These are phyloP conservation scores for Hemisphaericaspora nanyangensis DNA, from an alignment of 805 yeast genomes.

Conservation along the genomic window DNA sequence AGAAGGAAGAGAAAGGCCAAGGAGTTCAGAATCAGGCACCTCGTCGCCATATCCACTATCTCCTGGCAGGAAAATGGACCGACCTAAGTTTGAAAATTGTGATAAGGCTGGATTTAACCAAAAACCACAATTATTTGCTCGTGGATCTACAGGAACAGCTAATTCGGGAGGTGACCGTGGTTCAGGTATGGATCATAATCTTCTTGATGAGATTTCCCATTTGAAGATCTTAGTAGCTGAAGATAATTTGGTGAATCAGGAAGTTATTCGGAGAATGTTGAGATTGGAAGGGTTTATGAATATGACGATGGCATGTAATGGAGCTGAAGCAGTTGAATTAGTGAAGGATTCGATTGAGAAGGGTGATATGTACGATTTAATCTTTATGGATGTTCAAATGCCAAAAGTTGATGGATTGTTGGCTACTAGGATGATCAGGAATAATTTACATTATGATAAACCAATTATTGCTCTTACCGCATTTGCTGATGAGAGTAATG, in stretches of 20 bases:
- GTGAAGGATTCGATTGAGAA: slow-evolving; percentile 47
- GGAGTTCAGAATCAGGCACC: not conserved
- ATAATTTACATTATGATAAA: slow-evolving; percentile 51
- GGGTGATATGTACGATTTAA: slow-evolving; percentile 54
- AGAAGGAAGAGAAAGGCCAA: not conserved
- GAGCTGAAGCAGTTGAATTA: slow-evolving; percentile 77
- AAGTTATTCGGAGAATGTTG: slow-evolving; percentile 87
- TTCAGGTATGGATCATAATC: slow-evolving; percentile 10
- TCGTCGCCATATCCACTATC: not conserved
- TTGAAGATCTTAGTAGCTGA: slow-evolving; percentile 79
- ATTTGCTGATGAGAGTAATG: slow-evolving; percentile 89
- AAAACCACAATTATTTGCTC: slow-evolving; percentile 42
- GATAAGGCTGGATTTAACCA: slow-evolving; percentile 19
- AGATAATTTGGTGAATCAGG: slow-evolving; percentile 91
- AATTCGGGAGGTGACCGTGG: slow-evolving; percentile 15
- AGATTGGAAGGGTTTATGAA: slow-evolving; percentile 72
- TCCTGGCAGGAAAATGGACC: not conserved
- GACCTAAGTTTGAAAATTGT: slow-evolving; percentile 1
- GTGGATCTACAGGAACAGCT: slow-evolving; percentile 53
- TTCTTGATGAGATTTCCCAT: slow-evolving; percentile 26
- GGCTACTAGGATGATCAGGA: slow-evolving; percentile 73
- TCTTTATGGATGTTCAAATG: slow-evolving; percentile 98
- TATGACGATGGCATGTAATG: slow-evolving; percentile 82
- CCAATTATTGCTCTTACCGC: slow-evolving; percentile 96
- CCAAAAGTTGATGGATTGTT: slow-evolving; percentile 86